Evolutionary conservation across 1,139 yeast species (phyloP).

Genomic region (Candida sanyaensis): DNA sequence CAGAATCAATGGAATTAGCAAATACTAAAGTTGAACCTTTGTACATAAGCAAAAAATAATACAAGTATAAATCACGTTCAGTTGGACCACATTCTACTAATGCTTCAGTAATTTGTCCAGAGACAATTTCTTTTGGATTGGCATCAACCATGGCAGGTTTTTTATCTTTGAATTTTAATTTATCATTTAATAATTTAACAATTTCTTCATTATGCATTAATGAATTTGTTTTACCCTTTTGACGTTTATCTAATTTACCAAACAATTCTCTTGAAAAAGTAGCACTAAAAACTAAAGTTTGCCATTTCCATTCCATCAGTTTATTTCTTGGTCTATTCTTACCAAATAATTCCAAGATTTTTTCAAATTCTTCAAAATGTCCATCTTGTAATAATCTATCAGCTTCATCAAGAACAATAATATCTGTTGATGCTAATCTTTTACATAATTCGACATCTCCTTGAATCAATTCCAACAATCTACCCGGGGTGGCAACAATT

Average conservation of each 20-base stretch:
- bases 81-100: slow-evolving; percentile 87
- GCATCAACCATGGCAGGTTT: slow-evolving; percentile 74
- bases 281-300: slow-evolving; percentile 91
- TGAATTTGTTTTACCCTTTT: slow-evolving; percentile 35
- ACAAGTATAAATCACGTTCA: slow-evolving; percentile 87
- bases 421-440: slow-evolving; percentile 63
- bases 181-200: slow-evolving; percentile 53
- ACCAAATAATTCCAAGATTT: slow-evolving; percentile 64
- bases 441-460: slow-evolving; percentile 55
- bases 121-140: slow-evolving; percentile 82
- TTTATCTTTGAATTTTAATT: slow-evolving; percentile 59
- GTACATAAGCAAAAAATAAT: slow-evolving; percentile 82
- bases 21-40: slow-evolving; percentile 91
- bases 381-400: slow-evolving; percentile 95
- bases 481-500: slow-evolving; percentile 95
- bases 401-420: slow-evolving; percentile 93
- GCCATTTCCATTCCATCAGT: slow-evolving; percentile 60
- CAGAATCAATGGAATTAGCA: slow-evolving; percentile 93
- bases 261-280: slow-evolving; percentile 86
- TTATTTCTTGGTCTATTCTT: slow-evolving; percentile 33
- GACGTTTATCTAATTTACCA: slow-evolving; percentile 56
- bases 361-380: slow-evolving; percentile 90
- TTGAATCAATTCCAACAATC: slow-evolving; percentile 80
- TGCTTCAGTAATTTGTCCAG: slow-evolving; percentile 78
- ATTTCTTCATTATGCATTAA: slow-evolving; percentile 54